Conservation (phyloP, 108 stramenopile species). For the Discostella stelligeroides region DNA sequence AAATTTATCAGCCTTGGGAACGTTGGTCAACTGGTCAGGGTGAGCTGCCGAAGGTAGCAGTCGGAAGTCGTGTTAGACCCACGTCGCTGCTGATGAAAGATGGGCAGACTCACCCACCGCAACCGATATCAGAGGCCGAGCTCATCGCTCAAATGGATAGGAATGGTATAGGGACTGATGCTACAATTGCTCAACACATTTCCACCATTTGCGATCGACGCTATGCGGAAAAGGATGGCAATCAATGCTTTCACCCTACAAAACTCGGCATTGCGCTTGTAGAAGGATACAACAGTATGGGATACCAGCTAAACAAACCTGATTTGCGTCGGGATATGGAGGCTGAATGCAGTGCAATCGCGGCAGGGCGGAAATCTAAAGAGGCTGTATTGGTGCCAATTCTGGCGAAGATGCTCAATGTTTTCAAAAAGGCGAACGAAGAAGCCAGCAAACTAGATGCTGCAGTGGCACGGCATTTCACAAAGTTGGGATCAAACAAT, state of each 20-base stretch:
- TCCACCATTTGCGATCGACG: constrained; percentile 82
- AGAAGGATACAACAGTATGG: constrained; percentile 95
- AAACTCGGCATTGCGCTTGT: constrained; percentile 89
- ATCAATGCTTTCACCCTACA: constrained; percentile 81
- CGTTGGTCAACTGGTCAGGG: constrained; percentile 91
- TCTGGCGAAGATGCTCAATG: constrained; percentile 78
- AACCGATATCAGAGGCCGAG: constrained; percentile 76
- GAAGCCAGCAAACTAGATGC: constrained; percentile 89
- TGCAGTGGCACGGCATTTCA: constrained; percentile 76
- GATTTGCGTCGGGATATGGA: constrained; percentile 86
- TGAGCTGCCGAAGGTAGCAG: constrained; percentile 67
- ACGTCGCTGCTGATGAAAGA: constrained; percentile 74
- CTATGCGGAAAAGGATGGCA: constrained; percentile 79
- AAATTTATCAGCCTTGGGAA: constrained; percentile 90
- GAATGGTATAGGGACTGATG: constrained; percentile 87
- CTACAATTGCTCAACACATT: constrained; percentile 91
- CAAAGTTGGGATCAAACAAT: constrained; percentile 58
- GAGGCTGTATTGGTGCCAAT: constrained; percentile 72
- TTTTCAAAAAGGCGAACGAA: constrained; percentile 63
- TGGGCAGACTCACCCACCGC: constrained; percentile 74
- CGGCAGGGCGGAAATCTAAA: constrained; percentile 75
- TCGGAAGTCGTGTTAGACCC: constrained; percentile 77
- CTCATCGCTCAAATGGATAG: constrained; percentile 68
- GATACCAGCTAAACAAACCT: constrained; percentile 94
- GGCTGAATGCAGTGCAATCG: constrained; percentile 80